Evolutionary conservation across 2,329 filamentous ascomycete species (phyloP).

Genomic region (Xylaria sp.): DNA sequence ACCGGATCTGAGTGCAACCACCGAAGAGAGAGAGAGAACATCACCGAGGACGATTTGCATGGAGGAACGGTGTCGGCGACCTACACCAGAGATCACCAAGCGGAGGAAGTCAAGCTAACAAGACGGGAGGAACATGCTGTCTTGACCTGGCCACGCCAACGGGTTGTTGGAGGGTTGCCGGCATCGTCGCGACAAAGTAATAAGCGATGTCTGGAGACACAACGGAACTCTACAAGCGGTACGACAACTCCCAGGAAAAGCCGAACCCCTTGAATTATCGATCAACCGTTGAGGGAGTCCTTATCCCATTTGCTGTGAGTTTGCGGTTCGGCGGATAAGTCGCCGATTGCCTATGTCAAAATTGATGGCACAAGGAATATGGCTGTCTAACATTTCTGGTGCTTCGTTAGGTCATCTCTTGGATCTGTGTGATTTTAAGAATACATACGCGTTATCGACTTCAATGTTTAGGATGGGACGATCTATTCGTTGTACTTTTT

Average conservation of each 20-base stretch:
- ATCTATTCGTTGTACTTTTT: conserved; percentile 52
- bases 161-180: conserved; percentile 31
- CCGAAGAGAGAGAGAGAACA: background rate
- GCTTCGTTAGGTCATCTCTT: conserved; percentile 43
- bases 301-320: conserved; percentile 46
- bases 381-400: background rate
- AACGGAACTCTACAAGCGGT: conserved; percentile 28
- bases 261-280: conserved; percentile 40
- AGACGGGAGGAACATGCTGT: conserved; percentile 28
- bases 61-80: conserved; percentile 18
- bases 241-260: conserved; percentile 46
- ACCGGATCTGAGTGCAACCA: background rate
- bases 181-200: conserved; percentile 23
- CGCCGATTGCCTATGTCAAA: background rate
- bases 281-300: conserved; percentile 39
- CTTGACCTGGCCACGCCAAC: conserved; percentile 26
- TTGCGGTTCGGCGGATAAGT: background rate
- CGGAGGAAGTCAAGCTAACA: conserved; percentile 8
- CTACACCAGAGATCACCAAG: background rate
- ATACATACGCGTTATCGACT: conserved; percentile 48
- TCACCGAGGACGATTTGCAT: conserved; percentile 10
- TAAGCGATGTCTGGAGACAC: conserved; percentile 34
- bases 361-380: background rate
- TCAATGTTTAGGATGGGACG: conserved; percentile 51
- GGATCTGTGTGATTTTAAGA: conserved; percentile 45